A percentile compares a stretch with the other conserved stretches of the same genome.
These are phyloP conservation scores for Trematosphaeria pertusa DNA, from an alignment of 2,329 filamentous ascomycete genomes.

Conservation along the genomic window DNA sequence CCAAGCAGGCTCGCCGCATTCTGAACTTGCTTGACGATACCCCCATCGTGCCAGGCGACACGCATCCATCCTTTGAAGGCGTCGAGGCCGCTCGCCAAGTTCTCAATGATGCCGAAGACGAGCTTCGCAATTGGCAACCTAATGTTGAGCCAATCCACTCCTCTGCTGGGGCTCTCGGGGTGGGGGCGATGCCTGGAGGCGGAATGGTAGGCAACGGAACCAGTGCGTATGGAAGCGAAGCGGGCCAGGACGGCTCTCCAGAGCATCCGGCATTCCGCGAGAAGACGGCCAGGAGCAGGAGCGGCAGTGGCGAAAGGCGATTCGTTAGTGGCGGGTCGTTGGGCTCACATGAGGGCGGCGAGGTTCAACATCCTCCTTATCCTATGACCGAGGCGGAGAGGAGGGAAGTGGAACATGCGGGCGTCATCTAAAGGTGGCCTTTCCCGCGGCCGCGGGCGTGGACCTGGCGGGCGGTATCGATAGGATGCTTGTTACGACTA, in stretches of 20 bases:
- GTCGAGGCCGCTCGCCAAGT: conserved; percentile 77
- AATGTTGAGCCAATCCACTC: conserved; percentile 62
- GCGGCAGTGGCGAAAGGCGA: conserved; percentile 27
- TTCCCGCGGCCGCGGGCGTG: not conserved
- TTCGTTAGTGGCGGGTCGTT: conserved; percentile 32
- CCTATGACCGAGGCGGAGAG: conserved; percentile 40
- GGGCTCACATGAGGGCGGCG: conserved; percentile 29
- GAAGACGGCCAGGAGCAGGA: conserved; percentile 27
- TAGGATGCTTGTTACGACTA: conserved; percentile 13
- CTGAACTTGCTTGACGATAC: conserved; percentile 87
- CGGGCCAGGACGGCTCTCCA: conserved; percentile 16
- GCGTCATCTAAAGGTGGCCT: conserved; percentile 19
- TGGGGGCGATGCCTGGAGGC: conserved; percentile 53
- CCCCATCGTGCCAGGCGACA: conserved; percentile 86
- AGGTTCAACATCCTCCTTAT: conserved; percentile 35
- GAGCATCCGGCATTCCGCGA: conserved; percentile 27
- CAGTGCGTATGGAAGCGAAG: conserved; percentile 20
- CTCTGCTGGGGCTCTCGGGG: conserved; percentile 56
- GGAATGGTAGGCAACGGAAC: conserved; percentile 12
- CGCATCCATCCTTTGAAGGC: conserved; percentile 71
- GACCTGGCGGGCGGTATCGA: conserved; percentile 1
- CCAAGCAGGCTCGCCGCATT: conserved; percentile 85
- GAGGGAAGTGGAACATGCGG: conserved; percentile 32
- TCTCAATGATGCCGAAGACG: conserved; percentile 89
- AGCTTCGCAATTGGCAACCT: conserved; percentile 77